A percentile compares a stretch with the other conserved stretches of the same genome.
These are phyloP conservation scores for Flaveria ramosissima DNA, from an alignment of 129 eudicot genomes.

Conservation along the genomic window DNA sequence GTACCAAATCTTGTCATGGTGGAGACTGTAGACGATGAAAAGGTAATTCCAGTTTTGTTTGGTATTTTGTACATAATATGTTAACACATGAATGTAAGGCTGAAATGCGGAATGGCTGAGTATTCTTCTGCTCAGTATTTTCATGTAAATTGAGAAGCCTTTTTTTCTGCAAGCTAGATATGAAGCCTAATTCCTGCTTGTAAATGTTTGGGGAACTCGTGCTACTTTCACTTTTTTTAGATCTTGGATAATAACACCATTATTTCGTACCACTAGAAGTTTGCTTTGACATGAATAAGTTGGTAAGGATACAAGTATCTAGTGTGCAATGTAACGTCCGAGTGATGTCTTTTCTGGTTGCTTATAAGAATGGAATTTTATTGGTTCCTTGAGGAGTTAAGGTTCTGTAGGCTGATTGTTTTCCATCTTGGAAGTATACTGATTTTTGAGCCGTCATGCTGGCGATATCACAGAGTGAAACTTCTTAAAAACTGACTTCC, in stretches of 20 bases:
- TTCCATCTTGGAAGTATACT: neutral
- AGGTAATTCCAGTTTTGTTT: conserved; percentile 45
- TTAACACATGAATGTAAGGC: neutral
- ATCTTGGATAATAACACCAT: neutral
- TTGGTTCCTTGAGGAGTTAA: neutral
- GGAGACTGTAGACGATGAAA: conserved; percentile 91
- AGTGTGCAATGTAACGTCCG: neutral
- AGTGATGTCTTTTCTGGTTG: neutral
- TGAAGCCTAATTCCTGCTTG: neutral
- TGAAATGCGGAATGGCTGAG: neutral
- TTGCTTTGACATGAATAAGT: neutral
- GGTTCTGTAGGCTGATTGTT: neutral
- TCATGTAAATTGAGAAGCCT: conserved; percentile 2
- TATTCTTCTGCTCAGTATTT: neutral
- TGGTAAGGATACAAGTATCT: neutral
- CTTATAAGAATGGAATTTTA: neutral
- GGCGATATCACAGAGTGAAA: no score
- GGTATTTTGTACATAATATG: neutral
- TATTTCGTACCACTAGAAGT: neutral
- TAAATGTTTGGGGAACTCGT: no score
- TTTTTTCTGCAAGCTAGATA: conserved; percentile 21
- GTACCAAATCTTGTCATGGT: conserved; percentile 90
- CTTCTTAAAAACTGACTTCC: neutral
- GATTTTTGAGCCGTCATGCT: neutral
- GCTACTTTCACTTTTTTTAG: neutral